Evolutionary conservation across 2,329 filamentous ascomycete species (phyloP).

Genomic region (Dothideomycetes sp.): DNA sequence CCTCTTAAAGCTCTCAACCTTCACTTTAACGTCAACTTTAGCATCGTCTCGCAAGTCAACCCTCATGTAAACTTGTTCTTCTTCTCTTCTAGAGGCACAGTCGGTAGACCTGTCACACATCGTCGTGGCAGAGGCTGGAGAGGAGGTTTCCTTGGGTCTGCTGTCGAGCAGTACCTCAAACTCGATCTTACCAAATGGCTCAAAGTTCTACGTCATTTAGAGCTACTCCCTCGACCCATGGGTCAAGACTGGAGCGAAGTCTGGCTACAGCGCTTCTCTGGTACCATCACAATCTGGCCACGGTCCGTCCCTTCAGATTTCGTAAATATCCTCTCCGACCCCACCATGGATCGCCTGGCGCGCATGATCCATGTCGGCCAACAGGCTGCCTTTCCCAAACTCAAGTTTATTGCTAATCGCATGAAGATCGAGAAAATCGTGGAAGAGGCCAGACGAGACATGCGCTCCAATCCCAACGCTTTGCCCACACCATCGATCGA

Average conservation of each 20-base stretch:
- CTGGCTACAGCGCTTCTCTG: slow-evolving; percentile 90
- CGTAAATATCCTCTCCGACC: slow-evolving; percentile 76
- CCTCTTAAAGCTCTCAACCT: slow-evolving; percentile 88
- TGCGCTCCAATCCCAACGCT: slow-evolving; percentile 23
- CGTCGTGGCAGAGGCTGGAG: slow-evolving; percentile 90
- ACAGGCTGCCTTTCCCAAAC: slow-evolving; percentile 79
- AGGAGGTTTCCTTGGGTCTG: slow-evolving; percentile 86
- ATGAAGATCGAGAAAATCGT: slow-evolving; percentile 70
- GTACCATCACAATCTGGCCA: slow-evolving; percentile 95
- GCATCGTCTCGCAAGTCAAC: slow-evolving; percentile 80
- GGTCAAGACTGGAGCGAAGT: slow-evolving; percentile 96
- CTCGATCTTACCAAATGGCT: slow-evolving; percentile 97
- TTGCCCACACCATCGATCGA: slow-evolving; percentile 22
- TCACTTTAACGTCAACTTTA: slow-evolving; percentile 98
- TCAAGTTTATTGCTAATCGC: slow-evolving; percentile 83
- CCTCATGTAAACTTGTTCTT: slow-evolving; percentile 98
- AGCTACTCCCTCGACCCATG: slow-evolving; percentile 78
- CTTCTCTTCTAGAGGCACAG: slow-evolving; percentile 86
- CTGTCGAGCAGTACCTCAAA: slow-evolving; percentile 89
- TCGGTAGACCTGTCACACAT: slow-evolving; percentile 89
- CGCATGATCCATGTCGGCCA: slow-evolving; percentile 87
- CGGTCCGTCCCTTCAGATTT: slow-evolving; percentile 73
- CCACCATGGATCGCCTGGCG: slow-evolving; percentile 62
- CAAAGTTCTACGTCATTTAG: slow-evolving; percentile 83
- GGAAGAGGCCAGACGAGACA: slow-evolving; percentile 45